Percentiles rank a stretch among this genome's conserved stretches.
Evolutionary conservation across 345 rosid species (phyloP).

Genomic region (Barbarea vulgaris): DNA sequence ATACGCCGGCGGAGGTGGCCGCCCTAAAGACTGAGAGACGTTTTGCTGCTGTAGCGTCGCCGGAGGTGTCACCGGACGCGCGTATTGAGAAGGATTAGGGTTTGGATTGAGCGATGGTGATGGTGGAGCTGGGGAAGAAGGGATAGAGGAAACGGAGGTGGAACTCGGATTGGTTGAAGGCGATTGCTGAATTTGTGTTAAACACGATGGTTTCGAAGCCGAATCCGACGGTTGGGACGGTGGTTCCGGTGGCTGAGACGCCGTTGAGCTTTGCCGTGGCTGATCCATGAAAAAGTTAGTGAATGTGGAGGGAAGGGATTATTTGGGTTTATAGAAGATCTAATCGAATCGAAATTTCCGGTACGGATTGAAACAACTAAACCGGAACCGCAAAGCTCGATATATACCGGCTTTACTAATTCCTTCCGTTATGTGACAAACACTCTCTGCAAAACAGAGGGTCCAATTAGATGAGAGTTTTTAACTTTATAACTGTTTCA

Average conservation of each 20-base stretch:
- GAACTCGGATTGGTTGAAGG: constrained; percentile 27
- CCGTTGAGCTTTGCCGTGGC: constrained; percentile 36
- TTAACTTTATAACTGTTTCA: no score
- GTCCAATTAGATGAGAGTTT: not conserved
- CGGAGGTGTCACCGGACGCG: constrained; percentile 44
- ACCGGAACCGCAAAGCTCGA: constrained; percentile 13
- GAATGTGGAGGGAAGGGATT: constrained; percentile 38
- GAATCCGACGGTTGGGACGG: constrained; percentile 22
- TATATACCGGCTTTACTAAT: not conserved
- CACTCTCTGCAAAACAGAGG: not conserved
- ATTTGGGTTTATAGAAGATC: constrained; percentile 20
- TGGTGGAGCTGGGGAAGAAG: constrained; percentile 35
- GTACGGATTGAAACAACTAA: not conserved
- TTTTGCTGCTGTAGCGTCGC: constrained; percentile 38
- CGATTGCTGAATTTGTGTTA: constrained; percentile 27
- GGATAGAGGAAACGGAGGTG: constrained; percentile 28
- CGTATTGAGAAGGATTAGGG: constrained; percentile 39
- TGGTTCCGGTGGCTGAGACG: constrained; percentile 42
- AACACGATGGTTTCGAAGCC: constrained; percentile 25
- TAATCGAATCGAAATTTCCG: constrained; percentile 12
- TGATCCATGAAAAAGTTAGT: constrained; percentile 32
- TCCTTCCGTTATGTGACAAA: not conserved
- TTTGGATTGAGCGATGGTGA: constrained; percentile 35
- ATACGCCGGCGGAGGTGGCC: constrained; percentile 45
- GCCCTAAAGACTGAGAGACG: constrained; percentile 35